Evolutionary conservation across 1,284 basidiomycete genomes (phyloP).

Genomic region (Tetrapyrgos nigripes): DNA sequence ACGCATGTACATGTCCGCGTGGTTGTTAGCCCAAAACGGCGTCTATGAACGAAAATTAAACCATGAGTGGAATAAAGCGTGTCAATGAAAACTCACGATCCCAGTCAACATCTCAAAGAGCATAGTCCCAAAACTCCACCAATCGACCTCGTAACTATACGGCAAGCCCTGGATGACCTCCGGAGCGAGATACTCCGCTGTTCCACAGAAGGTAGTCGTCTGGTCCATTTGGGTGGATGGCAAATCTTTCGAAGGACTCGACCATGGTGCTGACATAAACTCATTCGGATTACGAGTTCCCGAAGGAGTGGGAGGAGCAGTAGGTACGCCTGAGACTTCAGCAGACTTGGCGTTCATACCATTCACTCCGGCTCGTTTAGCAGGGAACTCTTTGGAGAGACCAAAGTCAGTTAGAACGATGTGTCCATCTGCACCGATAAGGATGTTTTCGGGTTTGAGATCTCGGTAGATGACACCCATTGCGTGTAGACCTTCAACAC

Average conservation of each 20-base stretch:
- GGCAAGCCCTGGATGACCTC: constrained; percentile 92
- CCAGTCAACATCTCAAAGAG: constrained; percentile 94
- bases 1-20: constrained; percentile 93
- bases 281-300: constrained; percentile 45
- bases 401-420: constrained; percentile 97
- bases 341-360: not conserved
- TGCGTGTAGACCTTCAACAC: constrained; percentile 89
- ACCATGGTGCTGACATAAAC: constrained; percentile 53
- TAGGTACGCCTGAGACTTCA: constrained; percentile 22
- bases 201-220: constrained; percentile 89
- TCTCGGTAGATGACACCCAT: constrained; percentile 91
- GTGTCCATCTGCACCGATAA: constrained; percentile 92
- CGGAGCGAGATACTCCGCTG: constrained; percentile 93
- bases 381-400: constrained; percentile 85
- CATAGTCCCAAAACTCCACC: constrained; percentile 99
- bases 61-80: constrained; percentile 9
- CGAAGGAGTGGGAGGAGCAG: constrained; percentile 63
- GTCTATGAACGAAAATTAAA: constrained; percentile 56
- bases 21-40: constrained; percentile 93
- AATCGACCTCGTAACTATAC: constrained; percentile 95
- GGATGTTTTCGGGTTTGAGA: constrained; percentile 94
- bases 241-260: constrained; percentile 50
- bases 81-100: constrained; percentile 63
- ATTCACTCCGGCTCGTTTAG: constrained; percentile 36
- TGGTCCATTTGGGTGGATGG: constrained; percentile 51